phyloP scores from a whole-genome alignment of 2,329 filamentous ascomycete genomes.

The Sarocladiaceae sp. region DNA sequence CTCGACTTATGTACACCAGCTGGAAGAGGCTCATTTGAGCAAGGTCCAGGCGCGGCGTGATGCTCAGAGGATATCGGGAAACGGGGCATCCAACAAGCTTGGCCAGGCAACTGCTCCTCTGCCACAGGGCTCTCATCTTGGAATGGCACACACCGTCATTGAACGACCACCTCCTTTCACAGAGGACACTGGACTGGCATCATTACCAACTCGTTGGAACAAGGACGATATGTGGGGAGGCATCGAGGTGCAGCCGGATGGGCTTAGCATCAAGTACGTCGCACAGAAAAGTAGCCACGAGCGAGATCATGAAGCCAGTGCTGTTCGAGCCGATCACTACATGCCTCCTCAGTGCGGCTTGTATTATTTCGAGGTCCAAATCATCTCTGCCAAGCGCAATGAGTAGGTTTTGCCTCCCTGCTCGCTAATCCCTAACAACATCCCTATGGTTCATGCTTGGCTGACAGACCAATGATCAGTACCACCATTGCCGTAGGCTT shows the following conservation, averaged over 20 bases:
- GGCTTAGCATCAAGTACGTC: slow-evolving; percentile 64
- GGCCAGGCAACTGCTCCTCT: slow-evolving; percentile 41
- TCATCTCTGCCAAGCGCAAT: slow-evolving; percentile 46
- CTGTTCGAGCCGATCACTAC: slow-evolving; percentile 75
- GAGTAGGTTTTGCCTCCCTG: slow-evolving; percentile 43
- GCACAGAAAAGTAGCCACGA: slow-evolving; percentile 43
- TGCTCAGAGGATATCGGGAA: background rate
- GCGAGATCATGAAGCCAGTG: slow-evolving; percentile 69
- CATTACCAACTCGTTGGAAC: slow-evolving; percentile 80
- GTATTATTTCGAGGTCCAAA: slow-evolving; percentile 81
- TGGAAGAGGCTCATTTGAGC: slow-evolving; percentile 66
- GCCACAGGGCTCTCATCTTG: slow-evolving; percentile 58
- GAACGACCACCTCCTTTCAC: slow-evolving; percentile 64
- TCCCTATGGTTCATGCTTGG: slow-evolving; percentile 9
- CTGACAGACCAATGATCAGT: slow-evolving; percentile 29
- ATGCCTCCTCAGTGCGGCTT: slow-evolving; percentile 90
- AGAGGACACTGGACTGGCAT: slow-evolving; percentile 55
- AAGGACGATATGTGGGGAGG: slow-evolving; percentile 68
- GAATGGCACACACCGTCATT: slow-evolving; percentile 78
- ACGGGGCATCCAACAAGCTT: slow-evolving; percentile 11
- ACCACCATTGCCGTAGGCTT: slow-evolving; percentile 62
- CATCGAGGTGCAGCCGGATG: slow-evolving; percentile 71
- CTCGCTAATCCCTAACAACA: background rate
- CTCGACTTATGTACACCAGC: slow-evolving; percentile 72
- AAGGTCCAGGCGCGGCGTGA: slow-evolving; percentile 39